phyloP scores from a whole-genome alignment of 1,139 yeast species.

The Geotrichum histeridarum region DNA sequence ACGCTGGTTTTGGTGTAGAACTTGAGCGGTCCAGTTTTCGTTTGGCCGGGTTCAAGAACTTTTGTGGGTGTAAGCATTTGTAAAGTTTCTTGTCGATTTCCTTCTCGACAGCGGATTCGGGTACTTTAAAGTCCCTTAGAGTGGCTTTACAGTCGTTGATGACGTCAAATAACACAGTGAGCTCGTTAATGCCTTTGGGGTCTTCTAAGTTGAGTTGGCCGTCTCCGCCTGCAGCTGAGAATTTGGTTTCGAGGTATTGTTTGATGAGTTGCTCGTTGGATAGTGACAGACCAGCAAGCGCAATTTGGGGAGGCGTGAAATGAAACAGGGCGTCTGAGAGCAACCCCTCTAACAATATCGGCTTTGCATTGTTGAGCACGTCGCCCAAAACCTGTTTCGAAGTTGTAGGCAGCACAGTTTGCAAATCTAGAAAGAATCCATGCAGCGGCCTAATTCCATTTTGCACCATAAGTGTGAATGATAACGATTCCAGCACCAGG shows the following conservation, averaged over 20 bases:
- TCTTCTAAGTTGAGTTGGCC: not conserved
- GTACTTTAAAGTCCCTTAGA: constrained; percentile 21
- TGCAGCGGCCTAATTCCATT: constrained; percentile 84
- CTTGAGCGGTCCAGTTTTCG: constrained; percentile 14
- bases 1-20: constrained; percentile 1
- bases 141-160: constrained; percentile 27
- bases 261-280: constrained; percentile 61
- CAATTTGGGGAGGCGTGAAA: constrained; percentile 92
- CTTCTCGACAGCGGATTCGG: constrained; percentile 30
- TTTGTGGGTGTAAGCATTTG: constrained; percentile 29
- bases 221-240: constrained; percentile 21
- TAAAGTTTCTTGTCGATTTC: constrained; percentile 36
- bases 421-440: constrained; percentile 88
- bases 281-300: constrained; percentile 73
- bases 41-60: constrained; percentile 18
- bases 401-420: constrained; percentile 46
- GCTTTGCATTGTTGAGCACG: constrained; percentile 62
- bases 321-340: constrained; percentile 71
- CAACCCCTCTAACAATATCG: constrained; percentile 57
- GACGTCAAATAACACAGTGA: constrained; percentile 21
- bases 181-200: constrained; percentile 11
- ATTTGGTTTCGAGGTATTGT: constrained; percentile 60
- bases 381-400: constrained; percentile 30
- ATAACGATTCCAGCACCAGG: constrained; percentile 61
- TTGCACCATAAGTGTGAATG: constrained; percentile 77